These are phyloP conservation scores for Noccaea caerulescens DNA, from an alignment of 345 rosid genomes.

Conservation along the genomic window DNA sequence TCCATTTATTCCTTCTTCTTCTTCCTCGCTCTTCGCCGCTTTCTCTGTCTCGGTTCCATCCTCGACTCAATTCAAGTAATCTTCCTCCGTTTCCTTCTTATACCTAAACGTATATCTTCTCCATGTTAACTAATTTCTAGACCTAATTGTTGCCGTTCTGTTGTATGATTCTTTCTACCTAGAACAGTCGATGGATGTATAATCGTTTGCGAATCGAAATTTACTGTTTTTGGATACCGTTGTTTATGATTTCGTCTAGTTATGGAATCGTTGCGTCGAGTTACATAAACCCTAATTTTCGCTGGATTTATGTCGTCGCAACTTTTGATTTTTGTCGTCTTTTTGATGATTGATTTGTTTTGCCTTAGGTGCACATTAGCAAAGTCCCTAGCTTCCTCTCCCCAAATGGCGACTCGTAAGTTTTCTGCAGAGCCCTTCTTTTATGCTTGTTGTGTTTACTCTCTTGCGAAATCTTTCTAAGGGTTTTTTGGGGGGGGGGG, in stretches of 20 bases:
- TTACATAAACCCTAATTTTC: conserved; percentile 30
- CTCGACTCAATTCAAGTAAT: conserved; percentile 29
- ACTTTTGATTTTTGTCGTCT: neutral
- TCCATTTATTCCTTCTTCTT: neutral
- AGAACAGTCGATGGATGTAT: neutral
- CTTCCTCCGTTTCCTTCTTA: conserved; percentile 1
- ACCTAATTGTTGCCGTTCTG: conserved; percentile 3
- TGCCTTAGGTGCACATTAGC: conserved; percentile 17
- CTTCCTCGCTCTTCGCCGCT: conserved; percentile 1
- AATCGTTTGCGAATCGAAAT: neutral
- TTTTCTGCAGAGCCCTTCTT: neutral
- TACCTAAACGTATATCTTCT: neutral
- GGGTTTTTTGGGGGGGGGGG: neutral
- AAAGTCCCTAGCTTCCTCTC: neutral
- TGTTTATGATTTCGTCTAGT: neutral
- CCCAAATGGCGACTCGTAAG: conserved; percentile 42
- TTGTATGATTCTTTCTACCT: neutral
- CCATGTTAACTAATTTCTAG: neutral
- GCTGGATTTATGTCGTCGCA: neutral
- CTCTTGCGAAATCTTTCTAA: neutral
- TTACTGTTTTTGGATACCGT: neutral
- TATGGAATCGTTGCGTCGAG: neutral
- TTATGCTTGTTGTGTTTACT: neutral
- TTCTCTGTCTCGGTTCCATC: neutral
- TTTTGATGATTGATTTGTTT: neutral